A percentile compares a stretch with the other conserved stretches of the same genome.
Conservation (phyloP, 768 basidiomycete species). For the Daedaleopsis nitida region DNA sequence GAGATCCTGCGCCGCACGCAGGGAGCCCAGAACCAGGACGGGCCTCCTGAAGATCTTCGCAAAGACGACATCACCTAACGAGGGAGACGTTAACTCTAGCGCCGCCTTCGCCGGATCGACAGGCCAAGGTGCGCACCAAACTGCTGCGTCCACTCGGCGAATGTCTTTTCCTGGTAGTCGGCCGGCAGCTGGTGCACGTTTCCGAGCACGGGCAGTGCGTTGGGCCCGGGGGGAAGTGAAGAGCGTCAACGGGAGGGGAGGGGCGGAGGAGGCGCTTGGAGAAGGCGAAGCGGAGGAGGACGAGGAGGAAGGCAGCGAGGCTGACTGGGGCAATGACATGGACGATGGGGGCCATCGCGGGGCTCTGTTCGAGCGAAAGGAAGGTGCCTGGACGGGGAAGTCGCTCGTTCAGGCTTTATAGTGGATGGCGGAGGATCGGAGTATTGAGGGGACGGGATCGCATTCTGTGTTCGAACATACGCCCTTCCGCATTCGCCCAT, state of each 20-base stretch:
- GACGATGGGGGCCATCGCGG: neutral
- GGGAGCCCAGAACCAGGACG: slow-evolving; percentile 35
- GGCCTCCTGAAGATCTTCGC: slow-evolving; percentile 31
- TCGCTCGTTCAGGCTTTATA: slow-evolving; percentile 13
- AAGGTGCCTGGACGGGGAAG: slow-evolving; percentile 3
- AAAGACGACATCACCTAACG: slow-evolving; percentile 36
- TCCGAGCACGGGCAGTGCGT: slow-evolving; percentile 32
- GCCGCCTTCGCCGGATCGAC: slow-evolving; percentile 5
- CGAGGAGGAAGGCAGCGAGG: slow-evolving; percentile 18
- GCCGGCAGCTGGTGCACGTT: slow-evolving; percentile 33
- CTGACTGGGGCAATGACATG: slow-evolving; percentile 12
- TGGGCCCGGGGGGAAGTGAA: slow-evolving; percentile 34
- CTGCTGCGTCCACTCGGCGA: slow-evolving; percentile 29
- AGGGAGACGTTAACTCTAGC: slow-evolving; percentile 12
- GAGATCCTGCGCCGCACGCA: slow-evolving; percentile 35
- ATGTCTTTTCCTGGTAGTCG: slow-evolving; percentile 26
- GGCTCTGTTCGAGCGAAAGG: neutral
- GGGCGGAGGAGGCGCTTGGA: neutral
- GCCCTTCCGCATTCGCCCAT: slow-evolving; percentile 3
- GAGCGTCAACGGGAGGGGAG: slow-evolving; percentile 6
- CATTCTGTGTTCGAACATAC: neutral
- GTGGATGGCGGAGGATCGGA: slow-evolving; percentile 9
- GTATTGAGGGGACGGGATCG: neutral
- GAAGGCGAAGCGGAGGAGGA: slow-evolving; percentile 12
- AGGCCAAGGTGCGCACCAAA: slow-evolving; percentile 28